Evolutionary conservation across 2,329 filamentous ascomycete genomes (phyloP).

Genomic region (Acarospora socialis): DNA sequence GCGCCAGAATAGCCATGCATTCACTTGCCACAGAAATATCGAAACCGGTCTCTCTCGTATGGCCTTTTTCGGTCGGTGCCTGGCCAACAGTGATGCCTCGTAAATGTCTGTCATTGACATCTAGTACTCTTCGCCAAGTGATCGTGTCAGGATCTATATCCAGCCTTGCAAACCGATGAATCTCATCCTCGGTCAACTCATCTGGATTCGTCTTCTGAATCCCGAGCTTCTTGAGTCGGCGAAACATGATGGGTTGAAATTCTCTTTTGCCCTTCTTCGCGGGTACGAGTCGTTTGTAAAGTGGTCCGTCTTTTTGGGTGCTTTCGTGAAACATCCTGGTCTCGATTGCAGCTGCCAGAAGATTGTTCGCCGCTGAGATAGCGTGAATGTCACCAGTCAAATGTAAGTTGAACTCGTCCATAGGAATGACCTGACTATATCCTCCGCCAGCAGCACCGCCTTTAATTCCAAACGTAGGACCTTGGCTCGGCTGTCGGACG

Average conservation of each 20-base stretch:
- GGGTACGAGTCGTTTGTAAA: conserved; percentile 80
- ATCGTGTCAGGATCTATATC: conserved; percentile 96
- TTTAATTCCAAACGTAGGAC: conserved; percentile 97
- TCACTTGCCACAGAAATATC: conserved; percentile 97
- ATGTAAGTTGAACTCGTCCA: conserved; percentile 99
- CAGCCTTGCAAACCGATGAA: conserved; percentile 72
- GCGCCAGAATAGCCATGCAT: conserved; percentile 93
- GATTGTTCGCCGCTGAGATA: conserved; percentile 91
- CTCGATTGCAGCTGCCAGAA: conserved; percentile 90
- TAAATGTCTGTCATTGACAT: conserved; percentile 93
- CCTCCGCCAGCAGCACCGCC: conserved; percentile 92
- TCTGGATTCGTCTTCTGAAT: conserved; percentile 91
- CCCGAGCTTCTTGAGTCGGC: conserved; percentile 83
- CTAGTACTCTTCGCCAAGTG: conserved; percentile 88
- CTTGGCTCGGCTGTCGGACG: conserved; percentile 90
- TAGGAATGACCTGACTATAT: conserved; percentile 97
- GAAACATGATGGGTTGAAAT: conserved; percentile 84
- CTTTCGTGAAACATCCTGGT: conserved; percentile 97
- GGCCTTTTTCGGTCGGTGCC: conserved; percentile 79
- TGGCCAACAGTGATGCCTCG: conserved; percentile 79
- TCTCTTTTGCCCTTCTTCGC: conserved; percentile 76
- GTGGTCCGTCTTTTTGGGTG: conserved; percentile 76
- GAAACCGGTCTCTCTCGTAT: conserved; percentile 79
- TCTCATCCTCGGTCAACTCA: conserved; percentile 80
- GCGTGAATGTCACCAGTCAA: conserved; percentile 96